These are phyloP conservation scores for Alternaria sp. DNA, from an alignment of 2,329 filamentous ascomycete species.

Conservation along the genomic window DNA sequence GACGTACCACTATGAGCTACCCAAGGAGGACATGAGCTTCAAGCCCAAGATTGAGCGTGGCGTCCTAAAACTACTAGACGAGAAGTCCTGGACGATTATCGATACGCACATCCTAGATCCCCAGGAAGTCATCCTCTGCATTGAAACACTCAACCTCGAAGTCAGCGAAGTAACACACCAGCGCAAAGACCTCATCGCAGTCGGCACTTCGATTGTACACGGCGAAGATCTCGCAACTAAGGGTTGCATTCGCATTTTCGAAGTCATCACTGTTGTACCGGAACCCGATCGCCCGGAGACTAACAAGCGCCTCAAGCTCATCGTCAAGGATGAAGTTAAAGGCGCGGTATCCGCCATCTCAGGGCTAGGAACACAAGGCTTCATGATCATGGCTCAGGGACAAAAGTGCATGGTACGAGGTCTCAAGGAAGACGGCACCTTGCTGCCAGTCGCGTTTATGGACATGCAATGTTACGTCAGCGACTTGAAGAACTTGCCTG, in stretches of 20 bases:
- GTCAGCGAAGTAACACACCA: constrained; percentile 91
- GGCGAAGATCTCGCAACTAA: constrained; percentile 90
- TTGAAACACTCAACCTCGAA: constrained; percentile 85
- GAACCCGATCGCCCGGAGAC: constrained; percentile 86
- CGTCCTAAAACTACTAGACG: constrained; percentile 78
- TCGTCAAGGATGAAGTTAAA: constrained; percentile 89
- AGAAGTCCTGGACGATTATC: constrained; percentile 77
- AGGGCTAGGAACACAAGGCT: constrained; percentile 83
- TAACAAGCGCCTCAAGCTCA: constrained; percentile 80
- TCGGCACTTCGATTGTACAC: constrained; percentile 84
- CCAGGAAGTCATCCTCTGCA: constrained; percentile 78
- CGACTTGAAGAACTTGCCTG: constrained; percentile 79
- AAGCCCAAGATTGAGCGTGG: constrained; percentile 74
- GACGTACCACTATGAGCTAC: constrained; percentile 82
- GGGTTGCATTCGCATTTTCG: constrained; percentile 87
- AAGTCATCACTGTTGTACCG: constrained; percentile 89
- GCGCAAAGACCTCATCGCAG: constrained; percentile 78
- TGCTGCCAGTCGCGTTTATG: constrained; percentile 94
- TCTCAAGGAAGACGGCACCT: constrained; percentile 90
- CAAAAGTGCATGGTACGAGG: constrained; percentile 98
- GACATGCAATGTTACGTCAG: constrained; percentile 96
- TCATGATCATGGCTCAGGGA: constrained; percentile 88
- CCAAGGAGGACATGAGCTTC: constrained; percentile 65
- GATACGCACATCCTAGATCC: constrained; percentile 76
- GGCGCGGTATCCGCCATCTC: constrained; percentile 89